Percentiles rank a stretch among this genome's conserved stretches.
These are phyloP conservation scores for Puccinia polysora DNA, from an alignment of 1,284 basidiomycete species.

Conservation along the genomic window DNA sequence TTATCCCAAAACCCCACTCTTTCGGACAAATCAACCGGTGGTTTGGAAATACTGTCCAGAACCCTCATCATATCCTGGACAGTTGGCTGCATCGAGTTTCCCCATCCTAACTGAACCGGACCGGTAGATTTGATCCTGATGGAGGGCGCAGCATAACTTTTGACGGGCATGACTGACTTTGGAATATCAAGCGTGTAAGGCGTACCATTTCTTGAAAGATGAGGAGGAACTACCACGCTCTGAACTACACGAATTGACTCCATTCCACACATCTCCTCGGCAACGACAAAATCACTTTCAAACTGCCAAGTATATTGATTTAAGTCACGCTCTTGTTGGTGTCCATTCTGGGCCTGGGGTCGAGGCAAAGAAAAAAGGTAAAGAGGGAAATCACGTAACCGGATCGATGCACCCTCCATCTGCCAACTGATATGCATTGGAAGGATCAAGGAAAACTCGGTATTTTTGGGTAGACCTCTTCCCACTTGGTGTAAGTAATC, in stretches of 20 bases:
- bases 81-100: constrained; percentile 77
- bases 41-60: constrained; percentile 73
- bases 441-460: constrained; percentile 72
- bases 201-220: constrained; percentile 51
- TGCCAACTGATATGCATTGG: constrained; percentile 75
- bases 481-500: constrained; percentile 71
- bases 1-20: constrained; percentile 93
- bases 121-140: constrained; percentile 68
- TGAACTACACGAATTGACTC: constrained; percentile 68
- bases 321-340: constrained; percentile 23
- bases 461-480: constrained; percentile 65
- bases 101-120: constrained; percentile 73
- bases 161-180: constrained; percentile 92
- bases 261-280: constrained; percentile 67
- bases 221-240: constrained; percentile 61
- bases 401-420: constrained; percentile 62
- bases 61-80: constrained; percentile 82
- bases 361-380: constrained; percentile 56
- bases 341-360: constrained; percentile 40
- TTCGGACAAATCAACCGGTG: constrained; percentile 79
- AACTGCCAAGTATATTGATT: constrained; percentile 60
- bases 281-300: constrained; percentile 76
- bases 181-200: constrained; percentile 66
- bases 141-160: constrained; percentile 69
- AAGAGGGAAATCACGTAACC: constrained; percentile 68